Evolutionary conservation across 495 filamentous ascomycete genomes (phyloP).

Genomic region (Lophium mytilinum): DNA sequence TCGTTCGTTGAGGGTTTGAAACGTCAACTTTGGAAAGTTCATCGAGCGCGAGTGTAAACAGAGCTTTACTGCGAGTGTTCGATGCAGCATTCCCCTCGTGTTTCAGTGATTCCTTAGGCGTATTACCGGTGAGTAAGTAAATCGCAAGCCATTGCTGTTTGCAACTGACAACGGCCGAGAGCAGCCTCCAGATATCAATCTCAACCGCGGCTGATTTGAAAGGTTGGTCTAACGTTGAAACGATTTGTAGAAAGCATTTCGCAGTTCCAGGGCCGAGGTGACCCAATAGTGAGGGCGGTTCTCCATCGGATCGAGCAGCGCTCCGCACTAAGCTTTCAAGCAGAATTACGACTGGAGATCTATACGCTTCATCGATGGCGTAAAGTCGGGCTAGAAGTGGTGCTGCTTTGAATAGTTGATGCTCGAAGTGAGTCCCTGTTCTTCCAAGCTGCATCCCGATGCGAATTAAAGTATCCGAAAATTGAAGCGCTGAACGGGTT

Average conservation of each 20-base stretch:
- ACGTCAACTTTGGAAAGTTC: conserved; percentile 59
- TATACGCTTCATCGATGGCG: conserved; percentile 60
- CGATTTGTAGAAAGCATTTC: conserved; percentile 69
- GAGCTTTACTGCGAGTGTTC: conserved; percentile 46
- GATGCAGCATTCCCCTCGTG: conserved; percentile 30
- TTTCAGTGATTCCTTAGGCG: conserved; percentile 63
- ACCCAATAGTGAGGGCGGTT: conserved; percentile 84
- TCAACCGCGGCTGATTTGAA: conserved; percentile 52
- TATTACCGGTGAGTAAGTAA: conserved; percentile 80
- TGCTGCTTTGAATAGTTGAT: conserved; percentile 68
- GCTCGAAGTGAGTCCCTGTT: conserved; percentile 57
- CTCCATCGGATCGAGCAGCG: conserved; percentile 51
- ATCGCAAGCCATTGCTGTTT: conserved; percentile 94
- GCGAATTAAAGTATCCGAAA: conserved; percentile 60
- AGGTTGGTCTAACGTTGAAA: conserved; percentile 72
- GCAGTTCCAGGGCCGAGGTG: conserved; percentile 75
- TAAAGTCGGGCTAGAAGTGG: conserved; percentile 71
- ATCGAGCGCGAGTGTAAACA: conserved; percentile 69
- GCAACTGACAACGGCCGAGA: conserved; percentile 79
- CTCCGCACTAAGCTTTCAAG: conserved; percentile 67
- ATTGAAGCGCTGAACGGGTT: conserved; percentile 52
- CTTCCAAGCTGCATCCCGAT: conserved; percentile 56
- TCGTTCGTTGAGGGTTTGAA: conserved; percentile 50
- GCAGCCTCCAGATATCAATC: conserved; percentile 69
- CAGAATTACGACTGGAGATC: conserved; percentile 54